Evolutionary conservation across 495 filamentous ascomycete species (phyloP), one percentile per base, ranked within the genome.

Genomic region (Neurospora tetrasperma): DNA sequence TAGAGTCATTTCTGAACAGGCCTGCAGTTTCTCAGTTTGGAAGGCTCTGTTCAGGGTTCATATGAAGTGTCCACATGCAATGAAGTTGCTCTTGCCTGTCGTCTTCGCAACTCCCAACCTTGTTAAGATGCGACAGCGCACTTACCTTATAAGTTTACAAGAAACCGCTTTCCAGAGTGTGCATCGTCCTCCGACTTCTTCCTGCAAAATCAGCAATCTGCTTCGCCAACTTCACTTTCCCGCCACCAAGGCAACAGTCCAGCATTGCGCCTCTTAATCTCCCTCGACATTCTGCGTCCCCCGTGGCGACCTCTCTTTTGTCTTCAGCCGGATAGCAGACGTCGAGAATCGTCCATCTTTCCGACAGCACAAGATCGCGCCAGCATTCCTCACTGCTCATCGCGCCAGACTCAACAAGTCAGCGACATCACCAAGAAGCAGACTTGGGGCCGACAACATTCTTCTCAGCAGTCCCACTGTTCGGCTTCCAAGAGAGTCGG

Each of bases 201-300:
- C n/a, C 10, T 10, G 3, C 18, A 0, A 3, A 20, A 46, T 0
- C 44, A 46, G 2, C 44, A n/a, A 2, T 46, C 9, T 20, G 10
- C n/a, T 0, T 20, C 3, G 2, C 8, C 8, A 10, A 10, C 18
- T 4, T 10, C 10, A 20, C 2, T n/a, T 0, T 1, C n/a, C 44
- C 44, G 43, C 43, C 18, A 44, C 16, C 8, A 7, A 2, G n/a
- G 18, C 8, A 46, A 11, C 44, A 0, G 0, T 20, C 20, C 44
- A 46, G 4, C 8, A 46, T 46, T 46, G 0, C 1, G 44, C n/a
- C 2, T 20, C 11, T 0, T 5, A 2, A 10, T n/a, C n/a, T 4
- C 0, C 44, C 8, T 46, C 8, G 1, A 46, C 7, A 20, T 11
- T n/a, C 0, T 2, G 0, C 8, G 3, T 46, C 18, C 0, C 5